These are phyloP conservation scores for Globisporangium yorkense DNA, from an alignment of 352 stramenopile species.

Conservation along the genomic window DNA sequence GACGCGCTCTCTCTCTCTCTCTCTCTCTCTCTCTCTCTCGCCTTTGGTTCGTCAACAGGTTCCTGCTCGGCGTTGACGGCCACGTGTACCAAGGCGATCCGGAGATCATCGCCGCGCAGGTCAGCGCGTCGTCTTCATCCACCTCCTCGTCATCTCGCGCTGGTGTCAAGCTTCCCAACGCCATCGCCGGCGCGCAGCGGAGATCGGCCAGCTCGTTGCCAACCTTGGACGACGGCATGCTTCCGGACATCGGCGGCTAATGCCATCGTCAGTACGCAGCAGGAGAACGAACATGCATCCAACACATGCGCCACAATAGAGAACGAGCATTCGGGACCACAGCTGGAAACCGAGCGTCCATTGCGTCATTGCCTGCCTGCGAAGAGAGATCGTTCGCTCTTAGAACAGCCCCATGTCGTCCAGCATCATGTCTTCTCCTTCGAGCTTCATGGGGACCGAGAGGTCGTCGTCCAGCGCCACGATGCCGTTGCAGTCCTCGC, in stretches of 20 bases:
- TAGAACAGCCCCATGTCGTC: slow-evolving; percentile 87
- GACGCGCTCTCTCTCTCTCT: too few species aligned
- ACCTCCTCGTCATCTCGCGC: slow-evolving; percentile 29
- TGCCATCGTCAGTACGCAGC: neutral
- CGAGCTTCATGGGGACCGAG: slow-evolving; percentile 74
- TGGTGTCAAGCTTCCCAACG: slow-evolving; percentile 40
- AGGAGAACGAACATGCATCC: neutral
- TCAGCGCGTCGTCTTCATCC: slow-evolving; percentile 16
- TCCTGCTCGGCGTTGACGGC: slow-evolving; percentile 74
- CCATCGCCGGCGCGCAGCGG: slow-evolving; percentile 18
- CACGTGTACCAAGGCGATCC: slow-evolving; percentile 78
- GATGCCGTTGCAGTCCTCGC: slow-evolving; percentile 72
- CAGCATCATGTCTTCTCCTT: slow-evolving; percentile 77
- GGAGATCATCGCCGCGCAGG: slow-evolving; percentile 41
- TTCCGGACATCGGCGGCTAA: slow-evolving; percentile 11
- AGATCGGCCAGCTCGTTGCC: slow-evolving; percentile 13
- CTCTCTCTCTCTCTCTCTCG: neutral
- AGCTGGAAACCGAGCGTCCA: neutral
- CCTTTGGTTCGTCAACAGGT: slow-evolving; percentile 22
- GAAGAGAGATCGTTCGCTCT: neutral
- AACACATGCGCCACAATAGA: neutral
- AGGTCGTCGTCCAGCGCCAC: slow-evolving; percentile 67
- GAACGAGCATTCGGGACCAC: neutral
- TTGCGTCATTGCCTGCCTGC: neutral
- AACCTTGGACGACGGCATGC: slow-evolving; percentile 5